Evolutionary conservation across 768 basidiomycete species (phyloP), one percentile per base, ranked within the genome.

Genomic region (Suillus plorans): DNA sequence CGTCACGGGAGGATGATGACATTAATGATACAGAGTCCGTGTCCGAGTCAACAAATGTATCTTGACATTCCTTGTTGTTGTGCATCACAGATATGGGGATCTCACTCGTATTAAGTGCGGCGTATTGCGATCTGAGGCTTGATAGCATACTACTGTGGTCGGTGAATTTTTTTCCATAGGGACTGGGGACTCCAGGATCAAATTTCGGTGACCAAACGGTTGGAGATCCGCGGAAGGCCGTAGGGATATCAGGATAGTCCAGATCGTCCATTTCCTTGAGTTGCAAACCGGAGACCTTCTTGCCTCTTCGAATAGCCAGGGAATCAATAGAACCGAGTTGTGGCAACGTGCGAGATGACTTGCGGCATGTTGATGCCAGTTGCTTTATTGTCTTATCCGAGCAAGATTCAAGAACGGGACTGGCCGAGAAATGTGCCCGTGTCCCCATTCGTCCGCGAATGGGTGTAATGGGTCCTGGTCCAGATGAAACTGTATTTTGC

Each of bases 241-340:
- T 80, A 7, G 81, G 81, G 16, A 82, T 79, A 60, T 76, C 77
- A 25, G 81, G 81, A 63, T 82, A 82, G 8, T 73, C 66, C 66
- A 69, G 18, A 18, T 65, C 64, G 56, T 71, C 64, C 52, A 69
- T 67, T 20, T 53, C 65, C 55, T 63, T 76, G 63, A 67, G 63
- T 62, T 62, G 75, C 45, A 81, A 66, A 22, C 68, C 57, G 25
- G 73, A 77, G 4, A 76, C 64, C 42, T 74, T 71, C 70, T 74
- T 73, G 50, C 81, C 81, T 41, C 81, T 76, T 18, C 80, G 81
- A 47, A 76, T 64, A 28, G 81, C 80, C 13, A 82, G 63, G 8
- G 81, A 73, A 18, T 34, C 71, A 20, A 42, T 65, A 49, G 42
- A 73, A 25, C n/a, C 58, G 58, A 42, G 16, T 42, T 59, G 58